Evolutionary conservation across 768 basidiomycete species (phyloP), one percentile per base, ranked within the genome.

Genomic region (Mycena vulgaris): DNA sequence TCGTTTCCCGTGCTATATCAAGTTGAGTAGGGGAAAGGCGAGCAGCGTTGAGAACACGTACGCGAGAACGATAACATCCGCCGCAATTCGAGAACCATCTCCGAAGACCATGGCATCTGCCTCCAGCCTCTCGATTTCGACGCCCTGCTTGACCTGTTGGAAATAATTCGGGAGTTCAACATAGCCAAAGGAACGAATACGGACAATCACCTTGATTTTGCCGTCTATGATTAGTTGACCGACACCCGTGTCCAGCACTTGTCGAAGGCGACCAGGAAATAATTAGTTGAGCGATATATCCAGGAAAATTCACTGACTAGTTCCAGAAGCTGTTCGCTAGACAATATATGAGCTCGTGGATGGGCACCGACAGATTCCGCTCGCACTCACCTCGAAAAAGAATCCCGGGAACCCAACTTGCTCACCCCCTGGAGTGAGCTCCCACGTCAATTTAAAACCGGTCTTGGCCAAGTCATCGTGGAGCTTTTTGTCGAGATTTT

Each of bases 131-230:
- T 61, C 66, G 11, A 89, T 80, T 64, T 89, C 89, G 21, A 84
- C 85, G 5, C 86, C 79, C 33, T 88, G 77, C 35, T 82, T 82
- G 35, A 81, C 82, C 51, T 83, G 82, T 52, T 82, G 74, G 8
- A 76, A 75, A 71, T 84, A 86, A 57, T 28, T 10, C 8, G 19
- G 28, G 21, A 25, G 2, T 25, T 47, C n/a, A 25, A 6, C 5
- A 8, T n/a, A 7, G n/a, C 10, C 23, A 57, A 40, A 10, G 75
- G 67, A 86, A 81, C 71, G 79, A 77, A 47, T 68, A 52, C 53
- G 79, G 71, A 79, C 77, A 71, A 81, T 82, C 69, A 85, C 78
- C 75, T 83, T 83, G 78, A 85, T 82, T 68, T 82, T 80, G 37
- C 83, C 81, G 53, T 82, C 80, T 35, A 77, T 76, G 68, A 84